phyloP scores from a whole-genome alignment of 2,329 filamentous ascomycete genomes.

The Claviceps arundinis region DNA sequence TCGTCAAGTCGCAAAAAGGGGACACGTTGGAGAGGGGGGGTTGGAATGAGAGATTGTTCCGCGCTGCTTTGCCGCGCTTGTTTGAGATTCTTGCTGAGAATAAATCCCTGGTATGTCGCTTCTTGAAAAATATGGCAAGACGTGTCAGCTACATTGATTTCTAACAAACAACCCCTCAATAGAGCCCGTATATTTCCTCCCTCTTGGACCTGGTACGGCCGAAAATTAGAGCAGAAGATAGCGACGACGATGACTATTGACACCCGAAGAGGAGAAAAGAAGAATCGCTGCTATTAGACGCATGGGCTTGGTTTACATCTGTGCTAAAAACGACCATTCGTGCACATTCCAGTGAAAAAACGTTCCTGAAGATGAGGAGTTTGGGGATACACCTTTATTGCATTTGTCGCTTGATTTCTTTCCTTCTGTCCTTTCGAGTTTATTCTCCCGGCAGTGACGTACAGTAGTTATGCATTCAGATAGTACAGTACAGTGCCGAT shows the following conservation, averaged over 20 bases:
- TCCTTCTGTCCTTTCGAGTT: too few relatives aligned
- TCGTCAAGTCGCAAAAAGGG: slow-evolving; percentile 34
- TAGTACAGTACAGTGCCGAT: too few relatives aligned
- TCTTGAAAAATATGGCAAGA: neutral
- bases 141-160: neutral
- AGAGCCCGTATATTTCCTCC: slow-evolving; percentile 28
- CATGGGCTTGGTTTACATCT: neutral
- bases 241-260: slow-evolving; percentile 10
- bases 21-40: slow-evolving; percentile 33
- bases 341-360: too few relatives aligned
- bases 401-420: too few relatives aligned
- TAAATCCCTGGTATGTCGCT: slow-evolving; percentile 37
- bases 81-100: slow-evolving; percentile 62
- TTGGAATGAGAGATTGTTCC: slow-evolving; percentile 57
- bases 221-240: slow-evolving; percentile 13
- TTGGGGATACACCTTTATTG: neutral
- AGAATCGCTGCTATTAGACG: neutral
- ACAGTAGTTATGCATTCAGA: too few relatives aligned
- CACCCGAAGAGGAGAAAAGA: neutral
- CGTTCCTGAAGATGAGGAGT: neutral
- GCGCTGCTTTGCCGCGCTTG: slow-evolving; percentile 48
- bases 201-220: slow-evolving; percentile 25
- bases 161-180: neutral
- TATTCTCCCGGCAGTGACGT: too few relatives aligned
- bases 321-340: neutral